Evolutionary conservation across 2,329 filamentous ascomycete species (phyloP), one percentile per base, ranked within the genome.

Genomic region (Westerdykella ornata): DNA sequence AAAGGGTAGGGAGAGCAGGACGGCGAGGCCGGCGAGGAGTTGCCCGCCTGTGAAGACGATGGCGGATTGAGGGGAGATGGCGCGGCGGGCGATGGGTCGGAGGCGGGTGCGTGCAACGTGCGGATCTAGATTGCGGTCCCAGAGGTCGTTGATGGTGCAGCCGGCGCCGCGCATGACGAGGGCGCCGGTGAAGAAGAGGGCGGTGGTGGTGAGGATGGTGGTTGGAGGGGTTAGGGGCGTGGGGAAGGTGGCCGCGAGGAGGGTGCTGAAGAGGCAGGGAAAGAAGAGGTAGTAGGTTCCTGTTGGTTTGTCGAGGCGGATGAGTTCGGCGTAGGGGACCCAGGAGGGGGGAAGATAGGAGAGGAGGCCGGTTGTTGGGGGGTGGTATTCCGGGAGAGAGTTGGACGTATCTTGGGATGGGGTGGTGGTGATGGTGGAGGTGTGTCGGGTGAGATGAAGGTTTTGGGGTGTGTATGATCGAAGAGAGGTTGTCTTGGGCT

Each of bases 71-170:
- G 85, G 84, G 2, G 79, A 82, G 38, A 94, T 71, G 39, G 88
- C 88, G 26, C 84, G 77, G 11, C 88, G 78, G 1, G 88, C 87
- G 46, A 95, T 84, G 3, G 88, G 88, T 13, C 88, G 81, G 22
- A 87, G 72, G 12, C 82, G 78, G 5, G 86, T 94, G 36, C 88
- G 78, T 1, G 76, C 68, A 12, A 94, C 88, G 48, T 88, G 78
- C 5, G 84, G 82, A 65, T 95, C 88, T 13, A 94, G 80, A 53
- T 92, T 85, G 41, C 86, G 80, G 65, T 94, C 88, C 84, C 87
- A 89, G 38, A 94, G 78, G 62, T 95, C 88, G 62, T 94, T 94
- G 68, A 94, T 88, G 14, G 84, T 84, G 65, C 88, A 94, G 38
- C 87, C 87, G 15, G 87, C 86, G 37, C 88, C 85, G 46, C 88